Evolutionary conservation across 768 basidiomycete genomes (phyloP).

Genomic region (Pleurotus tuber-regium): DNA sequence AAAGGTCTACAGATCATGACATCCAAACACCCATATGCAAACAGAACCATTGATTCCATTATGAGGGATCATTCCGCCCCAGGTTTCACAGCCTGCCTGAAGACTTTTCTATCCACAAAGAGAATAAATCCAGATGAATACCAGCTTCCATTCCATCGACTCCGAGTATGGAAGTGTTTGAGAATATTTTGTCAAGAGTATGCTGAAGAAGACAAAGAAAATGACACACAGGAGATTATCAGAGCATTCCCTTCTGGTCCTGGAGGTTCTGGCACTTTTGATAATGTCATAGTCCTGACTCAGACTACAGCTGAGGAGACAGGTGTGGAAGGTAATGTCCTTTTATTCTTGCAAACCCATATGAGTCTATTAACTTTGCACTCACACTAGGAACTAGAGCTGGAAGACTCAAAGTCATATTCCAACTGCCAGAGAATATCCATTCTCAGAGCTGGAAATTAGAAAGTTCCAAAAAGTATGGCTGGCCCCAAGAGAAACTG

Average conservation of each 20-base stretch:
- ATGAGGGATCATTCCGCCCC: neutral
- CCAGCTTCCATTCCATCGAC: neutral
- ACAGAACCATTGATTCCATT: neutral
- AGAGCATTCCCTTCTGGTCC: neutral
- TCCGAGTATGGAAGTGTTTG: neutral
- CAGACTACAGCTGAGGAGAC: neutral
- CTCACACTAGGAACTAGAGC: neutral
- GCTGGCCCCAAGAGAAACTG: constrained; percentile 14
- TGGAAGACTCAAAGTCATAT: neutral
- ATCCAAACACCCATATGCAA: neutral
- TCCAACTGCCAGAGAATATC: neutral
- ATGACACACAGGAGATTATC: neutral
- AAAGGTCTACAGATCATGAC: neutral
- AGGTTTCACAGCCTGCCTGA: neutral
- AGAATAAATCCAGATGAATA: neutral
- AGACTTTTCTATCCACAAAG: neutral
- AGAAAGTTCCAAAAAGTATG: constrained; percentile 7
- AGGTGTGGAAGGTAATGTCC: too few relatives aligned
- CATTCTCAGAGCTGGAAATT: neutral
- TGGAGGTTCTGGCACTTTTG: neutral
- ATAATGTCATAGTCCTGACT: neutral
- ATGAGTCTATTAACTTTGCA: neutral
- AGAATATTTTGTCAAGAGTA: neutral
- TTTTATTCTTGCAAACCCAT: neutral
- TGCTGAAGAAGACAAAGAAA: neutral